A percentile compares a stretch with the other conserved stretches of the same genome.
These are phyloP conservation scores for Mycena indigotica DNA, from an alignment of 768 basidiomycete genomes.

Conservation along the genomic window DNA sequence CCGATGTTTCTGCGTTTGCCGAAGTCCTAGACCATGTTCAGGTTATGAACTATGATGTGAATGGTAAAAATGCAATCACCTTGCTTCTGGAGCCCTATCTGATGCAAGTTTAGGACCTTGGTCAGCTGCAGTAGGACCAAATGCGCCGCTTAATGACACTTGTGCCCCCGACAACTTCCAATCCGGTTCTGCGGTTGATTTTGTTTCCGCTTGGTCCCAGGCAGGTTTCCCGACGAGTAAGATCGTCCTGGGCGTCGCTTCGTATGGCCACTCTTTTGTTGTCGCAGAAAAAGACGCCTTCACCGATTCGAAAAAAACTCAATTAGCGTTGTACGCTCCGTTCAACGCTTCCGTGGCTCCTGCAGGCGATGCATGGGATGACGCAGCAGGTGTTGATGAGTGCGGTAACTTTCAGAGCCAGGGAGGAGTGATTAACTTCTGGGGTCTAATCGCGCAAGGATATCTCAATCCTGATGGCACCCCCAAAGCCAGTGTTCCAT, in stretches of 20 bases:
- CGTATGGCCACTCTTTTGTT: conserved; percentile 76
- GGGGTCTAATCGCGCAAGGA: conserved; percentile 55
- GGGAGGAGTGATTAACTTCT: conserved; percentile 63
- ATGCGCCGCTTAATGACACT: conserved; percentile 77
- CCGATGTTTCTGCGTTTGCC: conserved; percentile 73
- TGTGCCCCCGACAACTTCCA: conserved; percentile 61
- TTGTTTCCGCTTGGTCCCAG: conserved; percentile 67
- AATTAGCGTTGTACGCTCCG: conserved; percentile 47
- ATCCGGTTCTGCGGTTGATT: conserved; percentile 71
- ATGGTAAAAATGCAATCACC: conserved; percentile 16
- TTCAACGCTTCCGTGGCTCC: conserved; percentile 52
- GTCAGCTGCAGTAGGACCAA: conserved; percentile 67
- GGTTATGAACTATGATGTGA: conserved; percentile 59
- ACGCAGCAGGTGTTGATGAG: conserved; percentile 41
- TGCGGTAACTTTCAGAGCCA: conserved; percentile 46
- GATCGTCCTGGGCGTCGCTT: conserved; percentile 78
- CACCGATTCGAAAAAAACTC: conserved; percentile 24
- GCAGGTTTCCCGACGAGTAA: conserved; percentile 72
- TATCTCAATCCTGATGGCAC: conserved; percentile 53
- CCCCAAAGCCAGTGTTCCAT: conserved; percentile 52
- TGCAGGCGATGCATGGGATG: conserved; percentile 53
- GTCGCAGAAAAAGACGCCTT: conserved; percentile 46
- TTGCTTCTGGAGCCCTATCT: not conserved
- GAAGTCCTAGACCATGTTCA: conserved; percentile 57
- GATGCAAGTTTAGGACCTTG: conserved; percentile 34